Percentiles rank a stretch among this genome's conserved stretches.
phyloP scores from a whole-genome alignment of 2,329 filamentous ascomycete species.

The Trichoderma gracile region DNA sequence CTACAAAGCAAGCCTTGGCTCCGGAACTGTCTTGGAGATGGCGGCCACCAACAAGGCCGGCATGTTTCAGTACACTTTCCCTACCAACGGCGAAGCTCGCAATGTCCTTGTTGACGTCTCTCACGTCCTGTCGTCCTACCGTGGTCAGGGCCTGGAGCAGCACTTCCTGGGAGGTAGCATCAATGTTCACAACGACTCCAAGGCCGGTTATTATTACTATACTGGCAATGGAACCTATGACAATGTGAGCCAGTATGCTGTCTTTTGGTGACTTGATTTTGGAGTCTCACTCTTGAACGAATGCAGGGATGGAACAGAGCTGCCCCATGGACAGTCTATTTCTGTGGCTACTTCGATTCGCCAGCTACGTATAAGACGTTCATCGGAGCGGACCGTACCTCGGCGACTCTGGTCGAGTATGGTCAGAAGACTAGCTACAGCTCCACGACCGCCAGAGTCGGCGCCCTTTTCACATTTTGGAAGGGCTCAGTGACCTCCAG shows the following conservation, averaged over 20 bases:
- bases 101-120: conserved; percentile 65
- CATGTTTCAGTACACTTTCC: conserved; percentile 63
- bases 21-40: conserved; percentile 59
- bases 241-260: conserved; percentile 46
- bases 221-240: conserved; percentile 63
- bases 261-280: background rate
- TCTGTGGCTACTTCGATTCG: conserved; percentile 61
- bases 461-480: conserved; percentile 57
- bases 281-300: too few species aligned
- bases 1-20: conserved; percentile 58
- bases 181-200: conserved; percentile 47
- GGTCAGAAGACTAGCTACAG: conserved; percentile 36
- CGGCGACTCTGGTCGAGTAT: conserved; percentile 38
- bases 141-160: conserved; percentile 62
- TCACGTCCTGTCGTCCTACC: conserved; percentile 63
- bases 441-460: conserved; percentile 44
- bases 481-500: conserved; percentile 52
- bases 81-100: conserved; percentile 40
- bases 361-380: conserved; percentile 49
- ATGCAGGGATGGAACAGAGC: conserved; percentile 62
- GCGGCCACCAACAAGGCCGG: conserved; percentile 58
- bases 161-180: conserved; percentile 63
- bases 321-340: conserved; percentile 62
- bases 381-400: conserved; percentile 38
- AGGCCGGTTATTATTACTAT: conserved; percentile 47